Evolutionary conservation across 2,329 filamentous ascomycete species (phyloP), one percentile per base, ranked within the genome.

Genomic region (Cordyceps tenuipes): DNA sequence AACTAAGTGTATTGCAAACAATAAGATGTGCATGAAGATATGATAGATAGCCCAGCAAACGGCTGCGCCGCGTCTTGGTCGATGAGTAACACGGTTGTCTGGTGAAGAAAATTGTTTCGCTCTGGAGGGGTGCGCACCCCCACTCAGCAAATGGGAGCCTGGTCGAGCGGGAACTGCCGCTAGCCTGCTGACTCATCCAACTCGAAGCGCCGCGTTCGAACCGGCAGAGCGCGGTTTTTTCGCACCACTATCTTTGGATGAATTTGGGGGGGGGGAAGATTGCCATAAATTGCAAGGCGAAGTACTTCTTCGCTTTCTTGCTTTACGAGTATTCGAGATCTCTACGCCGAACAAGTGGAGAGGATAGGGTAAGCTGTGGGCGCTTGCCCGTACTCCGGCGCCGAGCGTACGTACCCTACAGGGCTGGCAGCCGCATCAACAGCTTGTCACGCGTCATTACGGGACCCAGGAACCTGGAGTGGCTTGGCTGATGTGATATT

Each of bases 21-120:
- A 29, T 13, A 12, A 29, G 6, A 29, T 5, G 31, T 36, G 15
- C 43, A 23, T 47, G 31, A 13, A 5, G 21, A 17, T 7, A 29
- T 12, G 3, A 17, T 8, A 15, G 17, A 23, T 10, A 19, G 54
- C 54, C 36, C 29, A 9, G 13, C 34, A 49, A 15, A 43, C 21
- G 46, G 3, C 44, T 21, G 29, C 21, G 46, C 31, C 9, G 55
- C 9, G 15, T 17, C 17, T 47, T 29, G 15, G 15, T 29, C 29
- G 46, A 31, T 48, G 19, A 48, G 29, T 54, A 56, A 57, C 41
- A 56, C 51, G 50, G 55, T 55, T 44, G 44, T 59, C 39, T 57
- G 53, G 48, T 41, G 47, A 59, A 49, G 52, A 56, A 53, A 51
- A 57, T 56, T 56, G 44, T 59, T 49, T 51, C 58, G 49, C 52